Percentiles rank a stretch among this genome's conserved stretches.
phyloP scores from a whole-genome alignment of 768 basidiomycete genomes.

The Russula sp. region DNA sequence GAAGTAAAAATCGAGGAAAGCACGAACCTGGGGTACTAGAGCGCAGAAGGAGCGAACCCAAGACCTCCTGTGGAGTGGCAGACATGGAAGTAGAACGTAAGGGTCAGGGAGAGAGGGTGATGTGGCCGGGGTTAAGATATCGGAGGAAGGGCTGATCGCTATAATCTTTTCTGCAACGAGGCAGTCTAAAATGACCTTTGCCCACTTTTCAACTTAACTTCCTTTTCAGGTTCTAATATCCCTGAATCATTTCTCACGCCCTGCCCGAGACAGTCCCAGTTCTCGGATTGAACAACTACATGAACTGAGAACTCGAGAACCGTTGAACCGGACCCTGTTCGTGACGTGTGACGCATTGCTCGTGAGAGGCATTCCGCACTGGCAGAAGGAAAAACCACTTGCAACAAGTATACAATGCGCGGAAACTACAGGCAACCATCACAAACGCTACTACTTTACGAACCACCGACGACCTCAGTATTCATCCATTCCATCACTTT shows the following conservation, averaged over 20 bases:
- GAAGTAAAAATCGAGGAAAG: neutral
- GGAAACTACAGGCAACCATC: too few species aligned
- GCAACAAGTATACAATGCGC: too few species aligned
- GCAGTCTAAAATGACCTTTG: neutral
- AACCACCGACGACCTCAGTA: too few species aligned
- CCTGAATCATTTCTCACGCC: conserved; percentile 7
- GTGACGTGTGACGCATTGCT: too few species aligned
- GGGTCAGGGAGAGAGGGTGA: neutral
- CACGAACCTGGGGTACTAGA: conserved; percentile 24
- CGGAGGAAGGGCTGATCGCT: conserved; percentile 9
- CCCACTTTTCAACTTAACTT: conserved; percentile 16
- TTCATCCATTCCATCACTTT: too few species aligned
- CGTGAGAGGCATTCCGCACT: too few species aligned
- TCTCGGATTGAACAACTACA: neutral
- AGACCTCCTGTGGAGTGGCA: conserved; percentile 16
- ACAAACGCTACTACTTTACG: too few species aligned
- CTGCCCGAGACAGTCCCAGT: too few species aligned
- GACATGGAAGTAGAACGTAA: conserved; percentile 15
- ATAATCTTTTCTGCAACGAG: conserved; percentile 19
- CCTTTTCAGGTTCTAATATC: conserved; percentile 1
- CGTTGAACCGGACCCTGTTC: too few species aligned
- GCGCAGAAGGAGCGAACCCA: conserved; percentile 23
- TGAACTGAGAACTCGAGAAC: too few species aligned
- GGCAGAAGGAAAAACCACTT: too few species aligned
- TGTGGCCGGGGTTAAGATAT: conserved; percentile 6